Percentiles rank a stretch among this genome's conserved stretches.
Conservation (phyloP, 2,329 filamentous ascomycete genomes). For the Fusarium sp. region DNA sequence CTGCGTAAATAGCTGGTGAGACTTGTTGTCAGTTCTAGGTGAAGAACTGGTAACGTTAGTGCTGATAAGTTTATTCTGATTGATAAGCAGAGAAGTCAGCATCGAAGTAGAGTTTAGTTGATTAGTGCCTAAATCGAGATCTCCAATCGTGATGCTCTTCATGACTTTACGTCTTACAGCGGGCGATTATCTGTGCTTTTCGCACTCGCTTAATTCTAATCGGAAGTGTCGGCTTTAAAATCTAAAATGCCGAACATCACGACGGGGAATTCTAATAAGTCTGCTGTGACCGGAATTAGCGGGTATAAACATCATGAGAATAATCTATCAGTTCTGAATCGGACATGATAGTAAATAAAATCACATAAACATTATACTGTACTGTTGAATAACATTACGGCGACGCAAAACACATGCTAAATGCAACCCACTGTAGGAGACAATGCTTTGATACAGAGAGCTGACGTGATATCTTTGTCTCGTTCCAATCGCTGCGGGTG, state of each 20-base stretch:
- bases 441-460: background rate
- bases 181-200: background rate
- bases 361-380: background rate
- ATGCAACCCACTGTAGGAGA: background rate
- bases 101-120: background rate
- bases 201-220: background rate
- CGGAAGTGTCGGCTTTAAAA: background rate
- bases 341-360: rapidly evolving
- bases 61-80: background rate
- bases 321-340: background rate
- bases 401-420: background rate
- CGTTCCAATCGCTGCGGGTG: background rate
- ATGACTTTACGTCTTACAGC: background rate
- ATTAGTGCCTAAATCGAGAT: background rate
- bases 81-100: background rate
- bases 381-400: background rate
- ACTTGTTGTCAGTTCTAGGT: background rate
- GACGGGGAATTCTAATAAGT: background rate
- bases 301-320: background rate
- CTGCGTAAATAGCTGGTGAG: background rate
- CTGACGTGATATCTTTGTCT: background rate
- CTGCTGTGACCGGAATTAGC: background rate
- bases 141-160: background rate
- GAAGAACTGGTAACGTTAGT: background rate
- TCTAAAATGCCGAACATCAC: background rate